Evolutionary conservation across 2,329 filamentous ascomycete genomes (phyloP).

Genomic region (Paecilomyces sp.): DNA sequence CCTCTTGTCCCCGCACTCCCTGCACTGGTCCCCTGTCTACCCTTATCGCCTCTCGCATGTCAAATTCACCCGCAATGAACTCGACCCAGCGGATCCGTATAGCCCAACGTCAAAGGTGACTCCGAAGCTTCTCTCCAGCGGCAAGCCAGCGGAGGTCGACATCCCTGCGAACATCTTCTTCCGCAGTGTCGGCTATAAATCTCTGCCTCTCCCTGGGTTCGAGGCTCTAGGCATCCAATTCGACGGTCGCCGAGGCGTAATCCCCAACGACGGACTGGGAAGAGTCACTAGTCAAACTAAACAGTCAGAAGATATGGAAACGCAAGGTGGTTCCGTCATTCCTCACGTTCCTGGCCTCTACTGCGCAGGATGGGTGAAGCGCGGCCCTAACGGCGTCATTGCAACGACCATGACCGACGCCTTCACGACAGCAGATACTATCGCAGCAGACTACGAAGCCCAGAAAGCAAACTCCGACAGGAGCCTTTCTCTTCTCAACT

Average conservation of each 20-base stretch:
- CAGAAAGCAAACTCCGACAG: slow-evolving; percentile 7
- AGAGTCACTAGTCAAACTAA: slow-evolving; percentile 50
- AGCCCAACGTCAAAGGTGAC: slow-evolving; percentile 40
- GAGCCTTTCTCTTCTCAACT: slow-evolving; percentile 40
- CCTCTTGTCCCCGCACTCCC: slow-evolving; percentile 68
- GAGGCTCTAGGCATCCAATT: slow-evolving; percentile 68
- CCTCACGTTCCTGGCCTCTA: slow-evolving; percentile 66
- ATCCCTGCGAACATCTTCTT: slow-evolving; percentile 70
- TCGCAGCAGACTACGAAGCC: slow-evolving; percentile 66
- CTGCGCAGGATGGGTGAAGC: slow-evolving; percentile 94
- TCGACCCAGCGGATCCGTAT: slow-evolving; percentile 45
- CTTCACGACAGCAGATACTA: slow-evolving; percentile 78
- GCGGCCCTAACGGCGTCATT: slow-evolving; percentile 90
- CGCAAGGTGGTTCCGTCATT: slow-evolving; percentile 33
- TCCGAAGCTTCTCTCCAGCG: slow-evolving; percentile 43
- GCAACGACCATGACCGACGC: slow-evolving; percentile 94
- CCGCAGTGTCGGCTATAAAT: slow-evolving; percentile 91
- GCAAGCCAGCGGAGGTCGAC: slow-evolving; percentile 38
- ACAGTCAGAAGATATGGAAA: slow-evolving; percentile 14
- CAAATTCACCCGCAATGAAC: slow-evolving; percentile 53
- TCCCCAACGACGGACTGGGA: slow-evolving; percentile 75
- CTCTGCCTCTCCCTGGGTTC: slow-evolving; percentile 68
- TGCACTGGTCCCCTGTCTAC: slow-evolving; percentile 46
- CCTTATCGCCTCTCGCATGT: slow-evolving; percentile 54
- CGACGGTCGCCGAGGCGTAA: slow-evolving; percentile 63